Conservation (phyloP, 2,329 filamentous ascomycete genomes). For the Talaromyces amestolkiae region DNA sequence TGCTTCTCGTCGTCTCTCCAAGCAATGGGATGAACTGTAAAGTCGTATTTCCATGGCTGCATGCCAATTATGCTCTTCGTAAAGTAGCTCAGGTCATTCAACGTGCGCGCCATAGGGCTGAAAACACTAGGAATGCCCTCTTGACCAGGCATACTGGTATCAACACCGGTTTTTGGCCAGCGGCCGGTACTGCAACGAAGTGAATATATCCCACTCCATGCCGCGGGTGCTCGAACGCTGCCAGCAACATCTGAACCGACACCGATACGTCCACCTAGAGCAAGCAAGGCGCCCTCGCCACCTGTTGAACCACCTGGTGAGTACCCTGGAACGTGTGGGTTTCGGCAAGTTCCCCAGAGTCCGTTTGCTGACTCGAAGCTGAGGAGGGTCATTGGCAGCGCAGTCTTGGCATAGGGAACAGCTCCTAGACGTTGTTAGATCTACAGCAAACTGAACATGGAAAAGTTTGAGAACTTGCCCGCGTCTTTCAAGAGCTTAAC, state of each 20-base stretch:
- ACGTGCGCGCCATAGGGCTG: slow-evolving; percentile 84
- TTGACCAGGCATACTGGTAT: slow-evolving; percentile 87
- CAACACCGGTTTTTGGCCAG: slow-evolving; percentile 82
- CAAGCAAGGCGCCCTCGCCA: slow-evolving; percentile 78
- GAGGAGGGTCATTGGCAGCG: slow-evolving; percentile 78
- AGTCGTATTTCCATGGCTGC: slow-evolving; percentile 86
- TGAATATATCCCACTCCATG: slow-evolving; percentile 86
- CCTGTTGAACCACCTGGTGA: slow-evolving; percentile 86
- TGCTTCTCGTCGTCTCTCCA: slow-evolving; percentile 66
- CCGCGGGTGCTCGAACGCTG: slow-evolving; percentile 79
- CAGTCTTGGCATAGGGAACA: slow-evolving; percentile 90
- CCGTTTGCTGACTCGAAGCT: slow-evolving; percentile 79
- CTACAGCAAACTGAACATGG: background rate
- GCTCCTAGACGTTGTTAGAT: slow-evolving; percentile 53
- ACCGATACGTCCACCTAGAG: slow-evolving; percentile 78
- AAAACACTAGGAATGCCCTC: slow-evolving; percentile 87
- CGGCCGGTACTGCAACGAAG: slow-evolving; percentile 83
- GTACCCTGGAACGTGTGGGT: slow-evolving; percentile 80
- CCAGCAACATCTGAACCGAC: slow-evolving; percentile 90
- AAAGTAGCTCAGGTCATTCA: slow-evolving; percentile 82
- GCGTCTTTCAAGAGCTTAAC: slow-evolving; percentile 79
- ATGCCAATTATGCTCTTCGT: slow-evolving; percentile 73
- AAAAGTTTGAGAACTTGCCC: slow-evolving; percentile 37
- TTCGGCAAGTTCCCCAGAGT: slow-evolving; percentile 78
- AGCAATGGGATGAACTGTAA: slow-evolving; percentile 76